phyloP scores from a whole-genome alignment of 345 rosid genomes.

The Capsella bursapastoris region DNA sequence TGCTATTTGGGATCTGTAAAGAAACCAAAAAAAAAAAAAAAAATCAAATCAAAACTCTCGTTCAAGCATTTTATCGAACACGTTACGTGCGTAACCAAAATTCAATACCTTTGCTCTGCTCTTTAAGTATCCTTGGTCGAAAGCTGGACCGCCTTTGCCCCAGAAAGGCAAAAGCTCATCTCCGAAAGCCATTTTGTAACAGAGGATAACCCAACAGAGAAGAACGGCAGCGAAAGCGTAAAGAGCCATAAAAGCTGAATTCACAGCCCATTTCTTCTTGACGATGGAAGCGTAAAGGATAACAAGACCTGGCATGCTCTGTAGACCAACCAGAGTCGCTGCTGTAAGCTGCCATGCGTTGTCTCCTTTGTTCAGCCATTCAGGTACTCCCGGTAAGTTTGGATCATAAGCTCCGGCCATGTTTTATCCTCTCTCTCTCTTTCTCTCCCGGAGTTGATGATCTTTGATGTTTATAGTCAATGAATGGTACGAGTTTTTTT shows the following conservation, averaged over 20 bases:
- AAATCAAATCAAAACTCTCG: conserved; percentile 1
- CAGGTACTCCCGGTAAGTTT: conserved; percentile 46
- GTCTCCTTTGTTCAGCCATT: conserved; percentile 85
- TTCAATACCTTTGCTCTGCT: conserved; percentile 50
- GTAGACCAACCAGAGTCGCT: conserved; percentile 67
- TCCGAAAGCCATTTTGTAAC: conserved; percentile 79
- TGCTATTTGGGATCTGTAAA: conserved; percentile 46
- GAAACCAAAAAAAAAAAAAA: too few species aligned
- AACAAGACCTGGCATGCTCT: conserved; percentile 83
- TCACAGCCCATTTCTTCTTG: conserved; percentile 87
- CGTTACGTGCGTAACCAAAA: not conserved
- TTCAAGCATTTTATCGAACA: conserved; percentile 30
- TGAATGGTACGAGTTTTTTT: not conserved
- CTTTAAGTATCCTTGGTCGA: conserved; percentile 53
- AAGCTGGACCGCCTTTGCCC: conserved; percentile 75
- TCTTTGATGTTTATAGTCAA: conserved; percentile 32
- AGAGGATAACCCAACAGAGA: conserved; percentile 69
- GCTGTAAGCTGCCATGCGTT: conserved; percentile 79
- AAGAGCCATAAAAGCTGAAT: conserved; percentile 83
- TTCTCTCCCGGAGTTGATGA: conserved; percentile 15
- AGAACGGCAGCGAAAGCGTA: conserved; percentile 84
- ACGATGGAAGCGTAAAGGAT: conserved; percentile 80
- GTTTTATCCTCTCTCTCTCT: not conserved
- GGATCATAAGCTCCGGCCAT: conserved; percentile 37
- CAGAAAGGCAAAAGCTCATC: conserved; percentile 74